These are phyloP conservation scores for Boletellus dicymbophilus DNA, from an alignment of 1,284 basidiomycete species.

Conservation along the genomic window DNA sequence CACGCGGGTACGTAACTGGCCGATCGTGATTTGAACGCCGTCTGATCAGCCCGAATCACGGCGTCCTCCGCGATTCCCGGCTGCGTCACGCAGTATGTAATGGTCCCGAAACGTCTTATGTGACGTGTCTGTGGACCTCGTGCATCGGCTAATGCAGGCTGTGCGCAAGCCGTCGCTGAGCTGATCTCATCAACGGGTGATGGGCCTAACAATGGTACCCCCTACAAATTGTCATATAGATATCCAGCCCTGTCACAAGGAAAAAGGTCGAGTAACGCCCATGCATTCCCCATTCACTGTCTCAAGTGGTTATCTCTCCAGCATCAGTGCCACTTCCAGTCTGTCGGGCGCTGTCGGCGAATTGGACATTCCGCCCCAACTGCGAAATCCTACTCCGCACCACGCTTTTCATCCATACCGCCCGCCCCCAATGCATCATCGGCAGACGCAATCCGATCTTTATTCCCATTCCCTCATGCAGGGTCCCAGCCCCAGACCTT, in stretches of 20 bases:
- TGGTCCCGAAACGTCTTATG: constrained; percentile 31
- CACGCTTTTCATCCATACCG: constrained; percentile 33
- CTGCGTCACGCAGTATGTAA: constrained; percentile 21
- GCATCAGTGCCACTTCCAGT: constrained; percentile 48
- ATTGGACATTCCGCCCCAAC: constrained; percentile 42
- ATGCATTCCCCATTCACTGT: constrained; percentile 33
- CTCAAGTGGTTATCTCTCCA: constrained; percentile 33
- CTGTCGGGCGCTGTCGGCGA: constrained; percentile 66
- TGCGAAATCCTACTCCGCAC: constrained; percentile 34
- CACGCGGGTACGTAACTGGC: constrained; percentile 23
- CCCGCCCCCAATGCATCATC: constrained; percentile 26
- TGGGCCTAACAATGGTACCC: constrained; percentile 31
- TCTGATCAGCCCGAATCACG: constrained; percentile 27
- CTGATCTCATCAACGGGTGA: constrained; percentile 31
- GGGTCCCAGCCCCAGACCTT: constrained; percentile 28
- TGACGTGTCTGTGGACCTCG: constrained; percentile 33
- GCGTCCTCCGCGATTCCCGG: constrained; percentile 28
- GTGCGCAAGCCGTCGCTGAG: constrained; percentile 32
- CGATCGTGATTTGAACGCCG: constrained; percentile 25
- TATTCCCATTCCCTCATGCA: constrained; percentile 21
- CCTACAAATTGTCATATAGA: constrained; percentile 32
- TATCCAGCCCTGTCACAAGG: constrained; percentile 20
- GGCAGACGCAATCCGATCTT: constrained; percentile 30
- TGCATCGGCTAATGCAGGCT: constrained; percentile 32
- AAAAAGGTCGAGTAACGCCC: constrained; percentile 25